Percentiles rank a stretch among this genome's conserved stretches.
Evolutionary conservation across 1,284 basidiomycete genomes (phyloP).

Genomic region (Trametes sp.): DNA sequence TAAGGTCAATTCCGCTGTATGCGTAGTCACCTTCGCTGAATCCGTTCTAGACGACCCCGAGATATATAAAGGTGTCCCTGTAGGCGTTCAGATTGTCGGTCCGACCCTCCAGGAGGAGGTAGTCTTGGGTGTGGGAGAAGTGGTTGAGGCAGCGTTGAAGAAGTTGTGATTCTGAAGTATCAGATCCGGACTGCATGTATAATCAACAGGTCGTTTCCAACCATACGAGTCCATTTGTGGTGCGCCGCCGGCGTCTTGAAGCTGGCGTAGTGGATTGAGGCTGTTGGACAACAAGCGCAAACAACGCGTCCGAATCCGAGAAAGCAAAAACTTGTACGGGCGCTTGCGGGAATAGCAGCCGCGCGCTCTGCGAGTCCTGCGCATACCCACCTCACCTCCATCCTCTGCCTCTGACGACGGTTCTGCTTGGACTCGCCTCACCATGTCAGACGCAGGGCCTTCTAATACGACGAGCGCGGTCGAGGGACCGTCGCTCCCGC

Average conservation of each 20-base stretch:
- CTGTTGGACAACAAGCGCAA: constrained; percentile 28
- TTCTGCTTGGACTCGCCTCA: neutral
- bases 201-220: neutral
- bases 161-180: constrained; percentile 13
- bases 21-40: too few relatives aligned
- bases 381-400: neutral
- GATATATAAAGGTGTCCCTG: constrained; percentile 53
- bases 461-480: neutral
- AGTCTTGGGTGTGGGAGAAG: constrained; percentile 49
- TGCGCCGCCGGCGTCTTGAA: too few relatives aligned
- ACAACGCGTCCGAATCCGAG: constrained; percentile 25
- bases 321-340: constrained; percentile 30
- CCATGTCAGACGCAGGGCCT: constrained; percentile 6
- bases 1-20: constrained; percentile 38
- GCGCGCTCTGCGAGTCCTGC: neutral
- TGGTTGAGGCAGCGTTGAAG: constrained; percentile 46
- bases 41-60: constrained; percentile 51
- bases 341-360: constrained; percentile 13
- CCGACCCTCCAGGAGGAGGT: constrained; percentile 59
- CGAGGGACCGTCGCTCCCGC: constrained; percentile 40
- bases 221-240: too few relatives aligned
- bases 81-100: constrained; percentile 58
- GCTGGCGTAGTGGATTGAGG: constrained; percentile 21
- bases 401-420: constrained; percentile 1
- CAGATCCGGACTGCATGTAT: neutral